A percentile compares a stretch with the other conserved stretches of the same genome.
These are phyloP conservation scores for Lactarius tabidus DNA, from an alignment of 768 basidiomycete genomes.

Conservation along the genomic window DNA sequence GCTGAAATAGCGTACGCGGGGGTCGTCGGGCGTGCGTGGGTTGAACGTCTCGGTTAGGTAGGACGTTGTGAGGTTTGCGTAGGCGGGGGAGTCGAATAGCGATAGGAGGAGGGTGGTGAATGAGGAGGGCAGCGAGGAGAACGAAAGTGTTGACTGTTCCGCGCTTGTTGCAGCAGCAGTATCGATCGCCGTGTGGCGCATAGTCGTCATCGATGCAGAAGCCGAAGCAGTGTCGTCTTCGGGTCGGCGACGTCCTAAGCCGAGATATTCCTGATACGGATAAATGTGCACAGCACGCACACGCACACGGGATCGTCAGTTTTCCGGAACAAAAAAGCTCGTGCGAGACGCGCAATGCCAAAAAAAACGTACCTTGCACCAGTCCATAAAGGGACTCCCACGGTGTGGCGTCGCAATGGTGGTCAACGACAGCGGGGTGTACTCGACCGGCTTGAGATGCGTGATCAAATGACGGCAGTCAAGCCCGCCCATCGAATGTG, in stretches of 20 bases:
- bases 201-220: not conserved
- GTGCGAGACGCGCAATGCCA: not conserved
- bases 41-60: conserved; percentile 82
- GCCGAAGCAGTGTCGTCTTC: not conserved
- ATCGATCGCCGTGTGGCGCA: not conserved
- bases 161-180: not conserved
- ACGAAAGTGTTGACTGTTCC: conserved; percentile 35
- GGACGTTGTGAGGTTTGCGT: conserved; percentile 84
- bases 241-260: conserved; percentile 53
- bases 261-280: conserved; percentile 71
- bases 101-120: conserved; percentile 86
- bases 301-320: too few relatives aligned
- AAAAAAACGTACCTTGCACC: conserved; percentile 77
- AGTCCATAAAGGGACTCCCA: conserved; percentile 98
- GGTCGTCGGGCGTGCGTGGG: conserved; percentile 73
- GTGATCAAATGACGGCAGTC: conserved; percentile 93
- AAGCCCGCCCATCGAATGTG: conserved; percentile 97
- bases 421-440: conserved; percentile 83
- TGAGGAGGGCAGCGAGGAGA: conserved; percentile 70
- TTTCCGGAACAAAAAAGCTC: not conserved
- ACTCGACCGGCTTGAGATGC: conserved; percentile 74
- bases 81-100: conserved; percentile 93
- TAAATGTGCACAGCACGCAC: too few relatives aligned
- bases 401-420: conserved; percentile 91
- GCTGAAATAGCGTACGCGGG: conserved; percentile 86